phyloP scores from a whole-genome alignment of 495 filamentous ascomycete species.

The Massariosphaeria phaeospora region DNA sequence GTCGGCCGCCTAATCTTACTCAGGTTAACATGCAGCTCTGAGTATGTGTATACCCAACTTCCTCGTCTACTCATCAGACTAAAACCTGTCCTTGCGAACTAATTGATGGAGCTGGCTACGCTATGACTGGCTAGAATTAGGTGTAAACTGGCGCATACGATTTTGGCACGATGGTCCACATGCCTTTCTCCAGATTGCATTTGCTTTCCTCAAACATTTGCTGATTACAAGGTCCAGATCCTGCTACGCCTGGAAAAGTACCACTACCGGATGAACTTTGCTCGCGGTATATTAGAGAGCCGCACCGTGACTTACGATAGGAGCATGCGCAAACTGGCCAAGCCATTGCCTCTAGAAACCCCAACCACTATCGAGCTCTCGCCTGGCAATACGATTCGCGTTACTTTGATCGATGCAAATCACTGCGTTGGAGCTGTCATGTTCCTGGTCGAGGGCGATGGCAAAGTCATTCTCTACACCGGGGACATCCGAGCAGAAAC shows the following conservation, averaged over 20 bases:
- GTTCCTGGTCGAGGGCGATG: slow-evolving; percentile 80
- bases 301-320: slow-evolving; percentile 60
- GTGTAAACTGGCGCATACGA: no score
- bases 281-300: slow-evolving; percentile 68
- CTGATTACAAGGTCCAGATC: slow-evolving; percentile 47
- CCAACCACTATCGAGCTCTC: slow-evolving; percentile 72
- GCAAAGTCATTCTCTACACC: slow-evolving; percentile 79
- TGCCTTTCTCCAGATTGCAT: no score
- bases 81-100: no score
- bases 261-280: slow-evolving; percentile 73
- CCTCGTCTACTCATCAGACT: no score
- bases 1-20: no score
- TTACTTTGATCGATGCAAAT: slow-evolving; percentile 87
- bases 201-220: no score
- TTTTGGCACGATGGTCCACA: no score
- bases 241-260: slow-evolving; percentile 71
- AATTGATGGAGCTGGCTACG: no score
- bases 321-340: slow-evolving; percentile 69
- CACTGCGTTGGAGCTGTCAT: slow-evolving; percentile 90
- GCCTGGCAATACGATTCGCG: slow-evolving; percentile 60
- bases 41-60: no score
- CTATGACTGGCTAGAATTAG: no score
- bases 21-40: no score
- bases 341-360: slow-evolving; percentile 78
- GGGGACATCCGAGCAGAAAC: slow-evolving; percentile 79